Evolutionary conservation across 108 stramenopile species (phyloP).

Genomic region (Cyclostephanos tholiformis): DNA sequence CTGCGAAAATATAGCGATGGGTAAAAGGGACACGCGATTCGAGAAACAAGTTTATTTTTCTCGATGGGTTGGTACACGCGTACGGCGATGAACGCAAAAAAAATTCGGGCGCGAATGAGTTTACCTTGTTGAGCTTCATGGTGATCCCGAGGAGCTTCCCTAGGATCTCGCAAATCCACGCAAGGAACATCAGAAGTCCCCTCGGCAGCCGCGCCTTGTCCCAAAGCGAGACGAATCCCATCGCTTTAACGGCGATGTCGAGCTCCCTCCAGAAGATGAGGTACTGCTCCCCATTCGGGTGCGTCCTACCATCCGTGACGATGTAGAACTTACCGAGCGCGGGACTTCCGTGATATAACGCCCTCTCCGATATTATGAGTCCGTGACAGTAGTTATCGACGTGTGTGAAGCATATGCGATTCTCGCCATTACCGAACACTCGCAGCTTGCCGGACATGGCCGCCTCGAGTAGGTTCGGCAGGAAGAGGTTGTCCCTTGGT

Average conservation of each 20-base stretch:
- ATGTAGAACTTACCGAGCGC: constrained; percentile 97
- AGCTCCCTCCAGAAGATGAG: constrained; percentile 91
- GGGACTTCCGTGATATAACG: constrained; percentile 76
- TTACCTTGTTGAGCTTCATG: constrained; percentile 82
- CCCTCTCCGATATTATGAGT: constrained; percentile 88
- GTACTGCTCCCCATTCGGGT: constrained; percentile 61
- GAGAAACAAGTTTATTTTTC: not conserved
- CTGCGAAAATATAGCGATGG: not conserved
- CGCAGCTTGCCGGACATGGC: constrained; percentile 85
- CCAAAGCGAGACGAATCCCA: constrained; percentile 90
- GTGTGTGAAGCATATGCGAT: constrained; percentile 90
- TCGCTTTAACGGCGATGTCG: constrained; percentile 83
- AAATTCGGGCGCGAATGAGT: too few species aligned
- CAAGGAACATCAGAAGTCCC: constrained; percentile 77
- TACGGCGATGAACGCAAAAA: not conserved
- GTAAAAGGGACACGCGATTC: not conserved
- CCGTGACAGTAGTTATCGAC: constrained; percentile 99
- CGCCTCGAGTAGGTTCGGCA: constrained; percentile 91
- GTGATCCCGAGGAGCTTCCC: constrained; percentile 66
- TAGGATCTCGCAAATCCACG: constrained; percentile 76
- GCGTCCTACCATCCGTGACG: constrained; percentile 90
- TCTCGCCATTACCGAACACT: constrained; percentile 92
- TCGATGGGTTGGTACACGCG: not conserved
- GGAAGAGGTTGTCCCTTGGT: constrained; percentile 88
- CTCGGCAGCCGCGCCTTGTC: constrained; percentile 84